phyloP scores from a whole-genome alignment of 306 rosid genomes.

The Hylodesmum podocarpum region DNA sequence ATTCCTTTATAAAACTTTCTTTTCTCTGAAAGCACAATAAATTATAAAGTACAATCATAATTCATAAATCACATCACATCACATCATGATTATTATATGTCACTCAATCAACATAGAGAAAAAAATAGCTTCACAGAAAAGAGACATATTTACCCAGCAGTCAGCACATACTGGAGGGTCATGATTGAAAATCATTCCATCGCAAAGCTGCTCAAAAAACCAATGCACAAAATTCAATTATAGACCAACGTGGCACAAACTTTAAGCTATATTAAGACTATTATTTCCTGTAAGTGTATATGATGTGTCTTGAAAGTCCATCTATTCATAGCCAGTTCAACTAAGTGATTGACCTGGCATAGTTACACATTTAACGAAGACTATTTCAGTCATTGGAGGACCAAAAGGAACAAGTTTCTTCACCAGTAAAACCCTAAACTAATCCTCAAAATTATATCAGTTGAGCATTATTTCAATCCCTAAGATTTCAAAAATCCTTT shows the following conservation, averaged over 20 bases:
- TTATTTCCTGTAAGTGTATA: neutral
- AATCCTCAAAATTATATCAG: neutral
- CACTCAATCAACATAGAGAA: slow-evolving; percentile 10
- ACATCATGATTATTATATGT: neutral
- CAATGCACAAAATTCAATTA: slow-evolving; percentile 39
- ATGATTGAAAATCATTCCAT: slow-evolving; percentile 90
- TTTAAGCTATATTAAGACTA: slow-evolving; percentile 1
- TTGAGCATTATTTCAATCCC: neutral
- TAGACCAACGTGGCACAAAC: slow-evolving; percentile 19
- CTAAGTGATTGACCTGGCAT: slow-evolving; percentile 29
- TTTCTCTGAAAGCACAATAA: slow-evolving; percentile 19
- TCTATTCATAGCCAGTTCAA: neutral
- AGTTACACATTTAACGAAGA: slow-evolving; percentile 16
- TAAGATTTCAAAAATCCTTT: neutral
- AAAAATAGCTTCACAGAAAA: slow-evolving; percentile 22
- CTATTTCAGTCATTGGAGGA: slow-evolving; percentile 14
- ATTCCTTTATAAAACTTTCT: slow-evolving; percentile 15
- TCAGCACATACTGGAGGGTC: slow-evolving; percentile 80
- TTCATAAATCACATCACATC: slow-evolving; percentile 11
- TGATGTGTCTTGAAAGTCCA: neutral
- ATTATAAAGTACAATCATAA: neutral
- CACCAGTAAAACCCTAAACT: neutral
- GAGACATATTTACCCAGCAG: slow-evolving; percentile 72
- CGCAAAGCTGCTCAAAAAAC: slow-evolving; percentile 75
- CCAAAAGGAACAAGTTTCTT: slow-evolving; percentile 7